Conservation (phyloP, 106 monocot species). For the Triglochin maritima region DNA sequence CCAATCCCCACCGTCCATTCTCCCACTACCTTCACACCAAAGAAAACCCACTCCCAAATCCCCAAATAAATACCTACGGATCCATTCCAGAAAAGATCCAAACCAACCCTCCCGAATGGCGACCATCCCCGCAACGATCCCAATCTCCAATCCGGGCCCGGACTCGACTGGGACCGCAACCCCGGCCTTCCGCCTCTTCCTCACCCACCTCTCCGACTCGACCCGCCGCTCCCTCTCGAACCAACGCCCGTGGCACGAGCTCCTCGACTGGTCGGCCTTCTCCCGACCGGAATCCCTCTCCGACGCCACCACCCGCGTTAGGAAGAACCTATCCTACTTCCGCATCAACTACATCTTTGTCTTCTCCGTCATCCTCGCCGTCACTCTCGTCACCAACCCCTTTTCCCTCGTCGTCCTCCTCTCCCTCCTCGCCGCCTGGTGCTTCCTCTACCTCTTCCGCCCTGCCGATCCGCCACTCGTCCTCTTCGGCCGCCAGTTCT, state of each 20-base stretch:
- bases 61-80: too few relatives aligned
- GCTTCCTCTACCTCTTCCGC: constrained; percentile 71
- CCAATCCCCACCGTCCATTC: too few relatives aligned
- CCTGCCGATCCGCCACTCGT: constrained; percentile 55
- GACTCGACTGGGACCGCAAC: background rate
- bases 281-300: constrained; percentile 46
- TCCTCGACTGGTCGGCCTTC: constrained; percentile 46
- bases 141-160: constrained; percentile 2
- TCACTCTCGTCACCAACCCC: constrained; percentile 18
- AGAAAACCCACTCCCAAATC: too few relatives aligned
- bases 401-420: constrained; percentile 52
- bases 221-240: constrained; percentile 30
- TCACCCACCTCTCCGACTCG: constrained; percentile 33
- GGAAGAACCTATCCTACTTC: constrained; percentile 27
- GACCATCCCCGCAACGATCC: background rate
- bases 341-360: constrained; percentile 19
- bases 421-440: constrained; percentile 56
- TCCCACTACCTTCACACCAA: too few relatives aligned
- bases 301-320: constrained; percentile 12
- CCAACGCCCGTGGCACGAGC: constrained; percentile 45
- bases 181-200: constrained; percentile 32
- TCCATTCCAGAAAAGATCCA: too few relatives aligned
- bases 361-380: constrained; percentile 6
- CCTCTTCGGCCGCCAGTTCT: constrained; percentile 51
- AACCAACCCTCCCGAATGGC: background rate